These are phyloP conservation scores for Cucurbitaria berberidis DNA, from an alignment of 2,329 filamentous ascomycete species.

Conservation along the genomic window DNA sequence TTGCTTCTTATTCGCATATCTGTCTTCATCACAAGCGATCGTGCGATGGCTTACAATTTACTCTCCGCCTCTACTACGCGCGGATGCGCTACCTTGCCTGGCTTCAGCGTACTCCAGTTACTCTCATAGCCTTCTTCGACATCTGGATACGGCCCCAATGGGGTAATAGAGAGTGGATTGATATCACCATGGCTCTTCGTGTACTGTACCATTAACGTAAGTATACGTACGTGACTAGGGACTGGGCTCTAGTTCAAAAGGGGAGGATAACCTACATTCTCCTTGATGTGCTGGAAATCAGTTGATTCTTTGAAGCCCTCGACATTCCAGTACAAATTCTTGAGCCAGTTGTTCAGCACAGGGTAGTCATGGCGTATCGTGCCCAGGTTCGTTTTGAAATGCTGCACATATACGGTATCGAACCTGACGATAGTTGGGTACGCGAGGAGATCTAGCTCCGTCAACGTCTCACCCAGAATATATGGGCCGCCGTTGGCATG, in stretches of 20 bases:
- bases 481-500: constrained; percentile 59
- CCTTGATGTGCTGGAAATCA: constrained; percentile 71
- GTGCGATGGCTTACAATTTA: constrained; percentile 24
- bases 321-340: constrained; percentile 64
- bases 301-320: constrained; percentile 64
- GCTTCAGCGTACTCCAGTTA: constrained; percentile 56
- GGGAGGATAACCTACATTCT: constrained; percentile 61
- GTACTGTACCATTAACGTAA: constrained; percentile 49
- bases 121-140: constrained; percentile 60
- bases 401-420: constrained; percentile 67
- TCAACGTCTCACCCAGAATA: constrained; percentile 61
- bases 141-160: constrained; percentile 65
- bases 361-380: constrained; percentile 67
- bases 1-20: not conserved
- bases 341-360: constrained; percentile 66
- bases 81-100: constrained; percentile 57
- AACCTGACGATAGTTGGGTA: constrained; percentile 66
- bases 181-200: constrained; percentile 66
- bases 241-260: no score
- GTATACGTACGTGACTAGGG: no score
- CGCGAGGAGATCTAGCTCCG: constrained; percentile 65
- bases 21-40: not conserved
- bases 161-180: constrained; percentile 68
- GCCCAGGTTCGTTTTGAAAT: constrained; percentile 71
- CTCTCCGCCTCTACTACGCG: constrained; percentile 38